A percentile compares a stretch with the other conserved stretches of the same genome.
phyloP scores from a whole-genome alignment of 169 alveolate genomes.

The Cryptosporidium felis region DNA sequence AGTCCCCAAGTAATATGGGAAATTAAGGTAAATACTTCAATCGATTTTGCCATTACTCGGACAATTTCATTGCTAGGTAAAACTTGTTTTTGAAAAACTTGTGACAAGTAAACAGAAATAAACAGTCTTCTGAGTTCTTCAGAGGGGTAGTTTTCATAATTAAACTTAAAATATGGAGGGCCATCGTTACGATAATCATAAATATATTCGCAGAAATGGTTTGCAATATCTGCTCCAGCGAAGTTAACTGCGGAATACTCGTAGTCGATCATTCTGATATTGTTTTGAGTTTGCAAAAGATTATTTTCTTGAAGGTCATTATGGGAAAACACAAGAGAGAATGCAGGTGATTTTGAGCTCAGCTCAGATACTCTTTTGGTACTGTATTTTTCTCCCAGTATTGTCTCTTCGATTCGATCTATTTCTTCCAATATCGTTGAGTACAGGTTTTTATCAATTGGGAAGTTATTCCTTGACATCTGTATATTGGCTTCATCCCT shows the following conservation, averaged over 20 bases:
- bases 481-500: constrained; percentile 41
- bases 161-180: constrained; percentile 76
- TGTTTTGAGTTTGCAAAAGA: constrained; percentile 74
- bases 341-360: constrained; percentile 69
- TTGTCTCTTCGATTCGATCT: constrained; percentile 4
- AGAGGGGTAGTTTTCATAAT: constrained; percentile 75
- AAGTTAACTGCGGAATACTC: constrained; percentile 81
- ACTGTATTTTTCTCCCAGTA: constrained; percentile 24
- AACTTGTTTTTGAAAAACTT: constrained; percentile 66
- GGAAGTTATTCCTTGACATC: constrained; percentile 19
- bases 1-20: constrained; percentile 80
- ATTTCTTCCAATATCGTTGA: constrained; percentile 16
- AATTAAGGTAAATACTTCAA: constrained; percentile 79
- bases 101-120: constrained; percentile 77
- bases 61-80: constrained; percentile 69
- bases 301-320: constrained; percentile 82
- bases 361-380: not conserved
- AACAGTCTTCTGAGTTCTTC: constrained; percentile 77
- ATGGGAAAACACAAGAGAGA: constrained; percentile 79
- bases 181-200: constrained; percentile 75
- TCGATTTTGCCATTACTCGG: constrained; percentile 71
- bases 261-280: constrained; percentile 80
- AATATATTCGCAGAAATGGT: constrained; percentile 77
- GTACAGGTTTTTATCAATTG: constrained; percentile 23
- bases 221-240: constrained; percentile 80